Evolutionary conservation across 805 yeast genomes (phyloP).

Genomic region (Deakozyma indianensis): DNA sequence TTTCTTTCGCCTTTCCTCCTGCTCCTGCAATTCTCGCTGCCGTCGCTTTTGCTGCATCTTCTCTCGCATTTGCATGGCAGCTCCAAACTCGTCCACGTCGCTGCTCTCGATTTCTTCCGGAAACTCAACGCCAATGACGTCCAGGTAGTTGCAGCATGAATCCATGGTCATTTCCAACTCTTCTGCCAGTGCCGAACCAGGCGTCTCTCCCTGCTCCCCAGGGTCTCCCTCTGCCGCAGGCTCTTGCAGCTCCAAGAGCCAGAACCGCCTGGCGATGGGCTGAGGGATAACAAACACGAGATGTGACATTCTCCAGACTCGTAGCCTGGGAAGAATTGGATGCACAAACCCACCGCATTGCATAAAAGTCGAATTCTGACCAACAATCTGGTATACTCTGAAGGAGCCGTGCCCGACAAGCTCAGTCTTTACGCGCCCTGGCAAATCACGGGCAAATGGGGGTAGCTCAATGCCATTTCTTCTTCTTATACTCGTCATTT

Average conservation of each 20-base stretch:
- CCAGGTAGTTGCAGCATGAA: not conserved
- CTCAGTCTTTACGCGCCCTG: not conserved
- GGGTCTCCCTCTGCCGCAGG: not conserved
- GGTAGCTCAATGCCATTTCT: not conserved
- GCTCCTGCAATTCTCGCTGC: not conserved
- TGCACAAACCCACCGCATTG: not conserved
- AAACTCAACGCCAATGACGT: not conserved
- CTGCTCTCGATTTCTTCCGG: not conserved
- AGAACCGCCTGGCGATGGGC: not conserved
- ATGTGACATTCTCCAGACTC: not conserved
- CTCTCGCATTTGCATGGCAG: not conserved
- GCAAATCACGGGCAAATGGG: not conserved
- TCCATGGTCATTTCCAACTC: not conserved
- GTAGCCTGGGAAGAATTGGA: not conserved
- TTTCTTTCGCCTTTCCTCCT: not conserved
- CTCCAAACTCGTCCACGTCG: not conserved
- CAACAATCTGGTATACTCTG: not conserved
- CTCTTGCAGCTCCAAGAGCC: not conserved
- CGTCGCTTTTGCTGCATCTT: not conserved
- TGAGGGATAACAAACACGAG: not conserved
- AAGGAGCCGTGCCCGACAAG: not conserved
- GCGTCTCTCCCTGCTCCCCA: not conserved
- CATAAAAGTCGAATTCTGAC: not conserved
- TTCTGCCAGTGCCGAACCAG: not conserved
- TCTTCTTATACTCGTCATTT: not conserved